Conservation (phyloP, 192 early-diverging fungal species). For the Backusella luteola region DNA sequence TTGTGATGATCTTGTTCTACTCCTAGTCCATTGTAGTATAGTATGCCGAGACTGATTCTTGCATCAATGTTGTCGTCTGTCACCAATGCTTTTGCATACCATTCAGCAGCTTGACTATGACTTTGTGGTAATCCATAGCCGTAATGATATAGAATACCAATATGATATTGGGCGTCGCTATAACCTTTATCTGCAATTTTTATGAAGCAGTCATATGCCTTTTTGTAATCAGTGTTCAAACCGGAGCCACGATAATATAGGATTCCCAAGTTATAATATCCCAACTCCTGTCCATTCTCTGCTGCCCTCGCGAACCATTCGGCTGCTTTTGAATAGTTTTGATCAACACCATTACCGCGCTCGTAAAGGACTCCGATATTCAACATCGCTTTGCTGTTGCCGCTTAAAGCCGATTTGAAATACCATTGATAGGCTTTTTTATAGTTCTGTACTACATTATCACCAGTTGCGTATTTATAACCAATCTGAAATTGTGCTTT, state of each 20-base stretch:
- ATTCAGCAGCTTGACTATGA: neutral
- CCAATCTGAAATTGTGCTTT: neutral
- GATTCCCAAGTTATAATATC: neutral
- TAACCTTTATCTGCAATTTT: neutral
- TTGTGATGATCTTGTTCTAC: neutral
- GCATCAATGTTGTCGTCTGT: neutral
- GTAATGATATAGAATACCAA: neutral
- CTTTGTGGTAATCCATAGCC: neutral
- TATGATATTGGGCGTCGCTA: neutral
- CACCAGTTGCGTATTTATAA: neutral
- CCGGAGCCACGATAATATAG: neutral
- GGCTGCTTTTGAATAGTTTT: neutral
- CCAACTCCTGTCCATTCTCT: neutral
- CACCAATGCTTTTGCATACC: neutral
- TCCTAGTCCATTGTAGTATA: neutral
- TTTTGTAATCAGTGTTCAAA: neutral
- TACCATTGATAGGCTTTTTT: slow-evolving; percentile 2
- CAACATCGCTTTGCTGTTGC: neutral
- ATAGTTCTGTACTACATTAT: neutral
- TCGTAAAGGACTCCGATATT: neutral
- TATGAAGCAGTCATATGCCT: neutral
- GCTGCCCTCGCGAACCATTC: slow-evolving; percentile 2
- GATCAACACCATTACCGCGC: neutral
- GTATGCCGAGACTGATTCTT: neutral
- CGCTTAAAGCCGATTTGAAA: neutral